A percentile compares a stretch with the other conserved stretches of the same genome.
Evolutionary conservation across 2,329 filamentous ascomycete species (phyloP).

Genomic region (Trichoderma lentiforme): DNA sequence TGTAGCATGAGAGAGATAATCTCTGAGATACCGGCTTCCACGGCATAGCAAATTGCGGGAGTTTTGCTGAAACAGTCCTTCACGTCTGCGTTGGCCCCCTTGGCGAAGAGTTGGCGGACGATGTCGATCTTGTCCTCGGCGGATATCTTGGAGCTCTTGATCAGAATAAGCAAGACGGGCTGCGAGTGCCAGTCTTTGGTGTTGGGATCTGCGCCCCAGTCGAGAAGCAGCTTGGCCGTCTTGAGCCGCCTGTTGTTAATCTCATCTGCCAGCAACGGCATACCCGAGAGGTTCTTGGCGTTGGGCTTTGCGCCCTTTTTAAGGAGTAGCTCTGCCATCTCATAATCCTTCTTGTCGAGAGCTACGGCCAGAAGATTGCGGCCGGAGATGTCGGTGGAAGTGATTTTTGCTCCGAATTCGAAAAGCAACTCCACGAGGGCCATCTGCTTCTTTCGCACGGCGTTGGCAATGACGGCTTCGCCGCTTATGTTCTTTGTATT

Average conservation of each 20-base stretch:
- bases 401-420: conserved; percentile 35
- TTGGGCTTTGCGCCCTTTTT: conserved; percentile 34
- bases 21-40: conserved; percentile 27
- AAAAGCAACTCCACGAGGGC: conserved; percentile 32
- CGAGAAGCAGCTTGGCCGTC: conserved; percentile 32
- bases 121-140: conserved; percentile 27
- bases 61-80: conserved; percentile 24
- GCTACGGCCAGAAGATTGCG: conserved; percentile 32
- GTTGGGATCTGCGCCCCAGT: conserved; percentile 33
- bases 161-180: conserved; percentile 29
- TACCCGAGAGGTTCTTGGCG: conserved; percentile 29
- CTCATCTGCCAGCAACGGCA: conserved; percentile 33
- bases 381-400: conserved; percentile 30
- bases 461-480: conserved; percentile 28
- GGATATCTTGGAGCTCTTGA: conserved; percentile 28
- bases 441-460: conserved; percentile 27
- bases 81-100: conserved; percentile 33
- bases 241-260: conserved; percentile 33
- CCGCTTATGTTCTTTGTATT: conserved; percentile 28
- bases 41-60: conserved; percentile 26
- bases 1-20: conserved; percentile 29
- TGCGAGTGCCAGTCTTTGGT: conserved; percentile 32
- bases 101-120: conserved; percentile 32
- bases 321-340: conserved; percentile 35
- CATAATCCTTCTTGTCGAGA: conserved; percentile 25